phyloP scores from a whole-genome alignment of 352 stramenopile genomes.

The Thraustochytrium sp. region DNA sequence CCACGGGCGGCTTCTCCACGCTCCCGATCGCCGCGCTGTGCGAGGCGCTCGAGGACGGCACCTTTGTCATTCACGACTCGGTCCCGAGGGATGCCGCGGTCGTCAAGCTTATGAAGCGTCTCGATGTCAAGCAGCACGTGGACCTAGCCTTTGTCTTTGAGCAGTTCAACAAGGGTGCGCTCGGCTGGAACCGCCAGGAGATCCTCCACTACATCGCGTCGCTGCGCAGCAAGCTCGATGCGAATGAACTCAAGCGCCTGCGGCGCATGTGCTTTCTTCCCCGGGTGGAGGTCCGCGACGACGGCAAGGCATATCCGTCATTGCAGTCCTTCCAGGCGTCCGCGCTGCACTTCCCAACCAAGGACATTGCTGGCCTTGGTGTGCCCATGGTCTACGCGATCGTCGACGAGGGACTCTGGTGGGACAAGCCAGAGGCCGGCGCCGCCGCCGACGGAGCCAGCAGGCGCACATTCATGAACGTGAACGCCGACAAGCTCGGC shows the following conservation, averaged over 20 bases:
- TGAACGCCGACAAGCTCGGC: background rate
- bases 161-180: constrained; percentile 24
- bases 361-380: background rate
- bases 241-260: background rate
- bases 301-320: background rate
- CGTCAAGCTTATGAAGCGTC: background rate
- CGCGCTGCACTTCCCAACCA: background rate
- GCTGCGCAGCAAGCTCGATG: background rate
- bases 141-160: constrained; percentile 35
- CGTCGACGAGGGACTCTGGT: background rate
- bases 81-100: background rate
- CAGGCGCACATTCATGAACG: background rate
- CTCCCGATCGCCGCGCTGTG: background rate
- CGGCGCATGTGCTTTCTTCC: background rate
- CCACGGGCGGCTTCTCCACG: constrained; percentile 10
- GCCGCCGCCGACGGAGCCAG: background rate
- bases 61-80: background rate
- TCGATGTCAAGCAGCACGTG: constrained; percentile 17
- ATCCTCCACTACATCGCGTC: constrained; percentile 34
- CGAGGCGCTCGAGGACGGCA: constrained; percentile 27
- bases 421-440: background rate
- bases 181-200: constrained; percentile 37
- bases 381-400: constrained; percentile 28
- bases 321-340: background rate
- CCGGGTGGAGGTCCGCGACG: background rate